Percentiles rank a stretch among this genome's conserved stretches.
Evolutionary conservation across 1,284 basidiomycete species (phyloP).

Genomic region (Leccinum fallax): DNA sequence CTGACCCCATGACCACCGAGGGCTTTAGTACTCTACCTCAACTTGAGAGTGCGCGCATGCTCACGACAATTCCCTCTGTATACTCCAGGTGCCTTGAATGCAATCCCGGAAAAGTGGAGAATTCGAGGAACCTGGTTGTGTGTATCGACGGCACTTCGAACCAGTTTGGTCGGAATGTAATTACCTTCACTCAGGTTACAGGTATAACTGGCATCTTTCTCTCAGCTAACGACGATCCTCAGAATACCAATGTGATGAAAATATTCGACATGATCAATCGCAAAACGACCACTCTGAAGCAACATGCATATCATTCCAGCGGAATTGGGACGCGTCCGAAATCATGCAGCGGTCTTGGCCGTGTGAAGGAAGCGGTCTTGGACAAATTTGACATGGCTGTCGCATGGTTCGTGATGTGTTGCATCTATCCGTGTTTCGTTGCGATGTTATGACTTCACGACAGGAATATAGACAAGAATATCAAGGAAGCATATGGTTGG

Average conservation of each 20-base stretch:
- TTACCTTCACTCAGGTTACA: neutral
- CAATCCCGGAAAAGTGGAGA: conserved; percentile 7
- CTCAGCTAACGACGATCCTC: conserved; percentile 10
- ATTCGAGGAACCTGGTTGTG: conserved; percentile 29
- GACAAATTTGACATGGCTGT: conserved; percentile 30
- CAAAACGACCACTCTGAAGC: conserved; percentile 16
- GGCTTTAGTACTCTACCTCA: neutral
- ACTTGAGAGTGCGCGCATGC: neutral
- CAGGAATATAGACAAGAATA: conserved; percentile 31
- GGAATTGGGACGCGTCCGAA: conserved; percentile 41
- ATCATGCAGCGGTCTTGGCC: conserved; percentile 19
- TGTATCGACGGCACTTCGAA: conserved; percentile 36
- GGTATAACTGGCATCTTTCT: neutral
- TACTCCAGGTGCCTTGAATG: conserved; percentile 9
- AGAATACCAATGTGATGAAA: conserved; percentile 43
- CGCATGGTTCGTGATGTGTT: conserved; percentile 24
- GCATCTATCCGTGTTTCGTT: neutral
- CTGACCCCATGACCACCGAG: neutral
- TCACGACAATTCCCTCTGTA: neutral
- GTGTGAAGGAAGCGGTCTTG: conserved; percentile 21
- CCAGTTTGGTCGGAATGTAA: conserved; percentile 30
- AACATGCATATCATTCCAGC: conserved; percentile 40
- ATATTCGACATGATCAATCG: conserved; percentile 33
- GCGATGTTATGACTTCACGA: neutral
- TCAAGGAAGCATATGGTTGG: conserved; percentile 41